Base-by-base conservation (phyloP, 768 basidiomycete genomes). In the Tephrocybe rancida region DNA sequence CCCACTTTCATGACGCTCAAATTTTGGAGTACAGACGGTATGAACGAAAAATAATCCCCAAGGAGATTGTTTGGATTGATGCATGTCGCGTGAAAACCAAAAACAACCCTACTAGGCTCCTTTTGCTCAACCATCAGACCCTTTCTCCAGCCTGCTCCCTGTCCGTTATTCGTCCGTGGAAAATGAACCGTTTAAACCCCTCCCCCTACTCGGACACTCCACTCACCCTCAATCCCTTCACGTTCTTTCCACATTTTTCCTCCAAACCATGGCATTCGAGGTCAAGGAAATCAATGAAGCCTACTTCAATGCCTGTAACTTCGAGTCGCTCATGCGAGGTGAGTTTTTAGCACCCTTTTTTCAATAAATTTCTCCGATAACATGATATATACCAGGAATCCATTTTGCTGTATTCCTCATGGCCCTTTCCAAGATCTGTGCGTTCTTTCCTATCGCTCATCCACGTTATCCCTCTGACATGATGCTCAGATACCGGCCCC, bases 271-370 rank as follows among this genome's bases (percentile, higher is more conserved):
- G 56, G 34, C 43, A 11, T 51, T 51, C 18, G 49, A 45, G 25
- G 45, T 47, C 44, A 50, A 54, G 27, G 53, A 60, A 34, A 60
- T 60, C 4, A 60, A 60, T 22, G 49, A 59, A n/a, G 47, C 58
- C 8, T 59, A 59, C 19, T 59, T 59, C 52, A 51, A 59, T 47
- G 58, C 50, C 44, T 60, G 52, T 21, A 60, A 60, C 41, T 57
- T 60, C 24, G 59, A 57, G 47, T 57, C 55, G n/a, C 46, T 60
- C 27, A 60, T 60, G 59, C 55, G 55, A 46, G 59, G 59, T 57
- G 35, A 27, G 49, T 10, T 5, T 16, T 30, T 30, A 21, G 7
- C 11, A n/a, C 24, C 16, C 21, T 32, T 14, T 16, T 48, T 16
- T 5, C 19, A 1, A 16, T 29, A 26, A 29, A 13, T 0, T 2